Conservation (phyloP, 768 basidiomycete species). For the Rhizopogon salebrosus region DNA sequence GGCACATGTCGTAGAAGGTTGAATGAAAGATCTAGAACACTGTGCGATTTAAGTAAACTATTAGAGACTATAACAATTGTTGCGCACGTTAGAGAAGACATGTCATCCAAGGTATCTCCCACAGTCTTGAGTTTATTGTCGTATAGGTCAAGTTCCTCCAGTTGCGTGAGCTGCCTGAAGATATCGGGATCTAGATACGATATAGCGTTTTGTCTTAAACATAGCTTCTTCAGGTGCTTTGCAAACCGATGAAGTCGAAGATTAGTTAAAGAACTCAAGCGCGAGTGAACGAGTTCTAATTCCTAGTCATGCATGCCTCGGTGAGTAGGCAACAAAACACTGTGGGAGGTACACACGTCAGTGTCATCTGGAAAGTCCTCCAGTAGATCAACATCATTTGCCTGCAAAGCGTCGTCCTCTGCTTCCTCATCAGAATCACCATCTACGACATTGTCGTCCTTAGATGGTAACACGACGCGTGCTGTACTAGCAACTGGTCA, state of each 20-base stretch:
- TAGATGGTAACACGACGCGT: conserved; percentile 42
- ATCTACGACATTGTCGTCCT: conserved; percentile 10
- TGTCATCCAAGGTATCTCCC: conserved; percentile 57
- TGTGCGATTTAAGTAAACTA: conserved; percentile 23
- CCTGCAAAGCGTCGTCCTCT: conserved; percentile 34
- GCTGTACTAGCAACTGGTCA: conserved; percentile 25
- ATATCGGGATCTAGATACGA: conserved; percentile 65
- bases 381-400: conserved; percentile 59
- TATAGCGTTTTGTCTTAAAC: conserved; percentile 84
- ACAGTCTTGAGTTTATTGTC: conserved; percentile 88
- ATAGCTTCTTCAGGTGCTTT: conserved; percentile 61
- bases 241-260: conserved; percentile 76
- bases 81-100: conserved; percentile 53
- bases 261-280: conserved; percentile 60
- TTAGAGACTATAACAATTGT: background rate
- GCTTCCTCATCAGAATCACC: conserved; percentile 32
- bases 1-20: conserved; percentile 78
- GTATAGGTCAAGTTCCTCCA: conserved; percentile 93
- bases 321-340: background rate
- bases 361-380: conserved; percentile 80
- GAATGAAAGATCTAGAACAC: conserved; percentile 90
- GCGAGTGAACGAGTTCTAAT: conserved; percentile 78
- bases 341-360: conserved; percentile 45
- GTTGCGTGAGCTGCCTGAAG: conserved; percentile 55
- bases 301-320: conserved; percentile 45